Conservation (phyloP, 192 early-diverging fungal species). For the Diversispora eburnea region DNA sequence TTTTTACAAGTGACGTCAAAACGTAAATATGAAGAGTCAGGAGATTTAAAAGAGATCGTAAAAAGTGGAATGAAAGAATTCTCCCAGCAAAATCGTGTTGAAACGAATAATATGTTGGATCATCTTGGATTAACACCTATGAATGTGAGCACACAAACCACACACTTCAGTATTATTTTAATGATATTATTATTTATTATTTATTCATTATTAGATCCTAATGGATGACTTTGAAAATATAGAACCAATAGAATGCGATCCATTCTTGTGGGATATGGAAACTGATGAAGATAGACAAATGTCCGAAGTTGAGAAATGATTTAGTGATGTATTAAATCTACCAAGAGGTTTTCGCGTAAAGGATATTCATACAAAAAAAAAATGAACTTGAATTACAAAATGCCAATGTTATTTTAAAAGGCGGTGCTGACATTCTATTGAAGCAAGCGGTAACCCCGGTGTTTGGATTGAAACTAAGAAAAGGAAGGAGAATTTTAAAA, state of each 20-base stretch:
- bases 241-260: too few species aligned
- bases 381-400: slow-evolving; percentile 6
- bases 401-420: slow-evolving; percentile 10
- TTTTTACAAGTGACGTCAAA: slow-evolving; percentile 17
- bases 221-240: too few species aligned
- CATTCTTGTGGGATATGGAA: too few species aligned
- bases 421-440: slow-evolving; percentile 12
- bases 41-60: not conserved
- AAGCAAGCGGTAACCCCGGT: not conserved
- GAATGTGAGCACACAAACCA: not conserved
- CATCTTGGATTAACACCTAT: slow-evolving; percentile 4
- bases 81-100: slow-evolving; percentile 6
- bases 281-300: too few species aligned
- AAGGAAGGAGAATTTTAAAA: slow-evolving; percentile 10
- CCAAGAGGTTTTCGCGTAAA: too few species aligned
- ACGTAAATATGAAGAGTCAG: slow-evolving; percentile 25
- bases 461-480: slow-evolving; percentile 25
- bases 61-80: slow-evolving; percentile 19
- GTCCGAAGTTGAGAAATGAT: too few species aligned
- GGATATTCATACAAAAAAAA: slow-evolving; percentile 10
- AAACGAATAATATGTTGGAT: not conserved
- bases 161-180: slow-evolving; percentile 12
- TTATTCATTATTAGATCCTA: slow-evolving; percentile 13
- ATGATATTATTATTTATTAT: slow-evolving; percentile 1
- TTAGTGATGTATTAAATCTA: too few species aligned